phyloP scores from a whole-genome alignment of 2,329 filamentous ascomycete genomes.

The Colletotrichum gloeosporioides region DNA sequence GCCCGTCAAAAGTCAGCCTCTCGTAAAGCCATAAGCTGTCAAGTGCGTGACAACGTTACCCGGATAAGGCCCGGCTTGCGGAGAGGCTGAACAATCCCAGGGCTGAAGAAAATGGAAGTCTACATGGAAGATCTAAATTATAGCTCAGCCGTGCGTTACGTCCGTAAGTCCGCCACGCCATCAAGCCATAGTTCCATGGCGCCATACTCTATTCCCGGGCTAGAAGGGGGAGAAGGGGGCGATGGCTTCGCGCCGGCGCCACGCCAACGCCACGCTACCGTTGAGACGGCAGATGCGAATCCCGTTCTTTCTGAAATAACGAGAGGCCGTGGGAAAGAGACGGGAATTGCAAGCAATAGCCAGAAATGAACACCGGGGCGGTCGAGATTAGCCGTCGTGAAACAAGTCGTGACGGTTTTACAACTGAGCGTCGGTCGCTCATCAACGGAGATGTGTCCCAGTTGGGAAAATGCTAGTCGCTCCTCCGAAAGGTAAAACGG shows the following conservation, averaged over 20 bases:
- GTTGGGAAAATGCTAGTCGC: conserved; percentile 8
- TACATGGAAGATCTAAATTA: background rate
- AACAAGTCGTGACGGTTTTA: background rate
- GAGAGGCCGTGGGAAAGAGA: background rate
- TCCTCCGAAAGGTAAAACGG: conserved; percentile 13
- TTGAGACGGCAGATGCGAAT: background rate
- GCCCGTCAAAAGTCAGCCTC: background rate
- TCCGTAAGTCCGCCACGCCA: background rate
- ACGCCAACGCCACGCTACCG: background rate
- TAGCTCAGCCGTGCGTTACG: background rate
- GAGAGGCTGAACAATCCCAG: background rate
- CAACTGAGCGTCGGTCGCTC: background rate
- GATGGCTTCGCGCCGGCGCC: background rate
- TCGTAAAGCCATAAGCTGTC: background rate
- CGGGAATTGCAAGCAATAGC: background rate
- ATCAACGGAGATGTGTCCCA: conserved; percentile 13
- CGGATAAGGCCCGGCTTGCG: background rate
- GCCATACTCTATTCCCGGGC: background rate
- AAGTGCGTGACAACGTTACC: background rate
- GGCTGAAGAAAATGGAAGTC: background rate
- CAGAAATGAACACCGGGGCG: background rate
- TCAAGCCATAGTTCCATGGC: background rate
- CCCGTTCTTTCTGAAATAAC: background rate
- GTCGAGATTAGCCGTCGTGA: conserved; percentile 5
- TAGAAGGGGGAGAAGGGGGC: background rate